Evolutionary conservation across 352 stramenopile species (phyloP).

Genomic region (Globisporangium ultimum): DNA sequence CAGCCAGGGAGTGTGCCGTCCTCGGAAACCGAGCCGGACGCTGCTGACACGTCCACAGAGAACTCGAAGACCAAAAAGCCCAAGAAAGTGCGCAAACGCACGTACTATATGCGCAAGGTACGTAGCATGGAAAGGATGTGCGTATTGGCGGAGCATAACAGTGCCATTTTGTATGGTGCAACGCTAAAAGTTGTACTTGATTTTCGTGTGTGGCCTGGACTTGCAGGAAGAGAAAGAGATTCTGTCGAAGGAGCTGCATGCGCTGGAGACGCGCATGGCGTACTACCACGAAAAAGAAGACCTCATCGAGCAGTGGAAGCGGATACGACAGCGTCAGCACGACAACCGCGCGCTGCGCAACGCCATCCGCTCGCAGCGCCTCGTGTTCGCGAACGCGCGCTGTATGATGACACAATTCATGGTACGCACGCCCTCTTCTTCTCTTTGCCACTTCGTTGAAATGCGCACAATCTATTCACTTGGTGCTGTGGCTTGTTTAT

Average conservation of each 20-base stretch:
- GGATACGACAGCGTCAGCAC: slow-evolving; percentile 17
- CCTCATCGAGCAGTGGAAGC: slow-evolving; percentile 21
- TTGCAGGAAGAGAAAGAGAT: slow-evolving; percentile 32
- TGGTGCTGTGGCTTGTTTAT: too few species aligned
- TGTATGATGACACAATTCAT: slow-evolving; percentile 32
- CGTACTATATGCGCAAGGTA: slow-evolving; percentile 50
- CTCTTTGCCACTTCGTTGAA: too few species aligned
- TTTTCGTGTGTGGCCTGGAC: too few species aligned
- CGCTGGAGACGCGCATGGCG: slow-evolving; percentile 24
- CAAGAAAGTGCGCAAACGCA: slow-evolving; percentile 23
- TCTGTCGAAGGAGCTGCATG: slow-evolving; percentile 23
- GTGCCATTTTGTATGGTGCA: too few species aligned
- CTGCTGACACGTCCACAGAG: not conserved
- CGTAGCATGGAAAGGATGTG: not conserved
- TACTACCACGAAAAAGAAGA: slow-evolving; percentile 19
- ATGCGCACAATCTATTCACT: not conserved
- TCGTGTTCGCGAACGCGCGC: slow-evolving; percentile 33
- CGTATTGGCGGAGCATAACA: too few species aligned
- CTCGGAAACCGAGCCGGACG: not conserved
- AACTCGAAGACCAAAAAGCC: not conserved
- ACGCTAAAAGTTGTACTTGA: too few species aligned
- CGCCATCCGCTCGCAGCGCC: slow-evolving; percentile 31
- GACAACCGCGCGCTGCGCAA: slow-evolving; percentile 26
- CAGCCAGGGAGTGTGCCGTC: not conserved
- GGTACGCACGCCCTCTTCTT: slow-evolving; percentile 10